Conservation (phyloP, 208 protist genomes). For the Leptomonas pyrrhocoris region DNA sequence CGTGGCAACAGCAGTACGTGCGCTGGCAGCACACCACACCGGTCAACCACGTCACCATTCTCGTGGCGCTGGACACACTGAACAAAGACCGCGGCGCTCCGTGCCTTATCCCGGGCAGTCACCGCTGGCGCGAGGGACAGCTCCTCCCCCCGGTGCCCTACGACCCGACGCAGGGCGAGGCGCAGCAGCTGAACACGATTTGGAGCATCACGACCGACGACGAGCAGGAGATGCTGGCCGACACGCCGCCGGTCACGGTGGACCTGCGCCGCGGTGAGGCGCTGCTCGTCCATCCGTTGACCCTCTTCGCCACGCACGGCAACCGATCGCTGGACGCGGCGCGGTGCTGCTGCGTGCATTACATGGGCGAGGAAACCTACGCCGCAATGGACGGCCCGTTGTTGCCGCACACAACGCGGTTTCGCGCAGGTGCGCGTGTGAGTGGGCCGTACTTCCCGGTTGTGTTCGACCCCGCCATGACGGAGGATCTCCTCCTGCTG, state of each 20-base stretch:
- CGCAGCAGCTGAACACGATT: slow-evolving; percentile 84
- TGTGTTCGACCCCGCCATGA: slow-evolving; percentile 84
- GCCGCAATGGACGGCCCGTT: slow-evolving; percentile 65
- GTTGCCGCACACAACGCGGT: slow-evolving; percentile 76
- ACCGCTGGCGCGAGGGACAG: slow-evolving; percentile 78
- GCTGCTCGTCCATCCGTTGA: slow-evolving; percentile 80
- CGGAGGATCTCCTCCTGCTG: slow-evolving; percentile 69
- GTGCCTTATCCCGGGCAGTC: slow-evolving; percentile 82
- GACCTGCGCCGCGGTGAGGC: slow-evolving; percentile 80
- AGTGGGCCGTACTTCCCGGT: slow-evolving; percentile 76
- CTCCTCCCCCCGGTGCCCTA: slow-evolving; percentile 75
- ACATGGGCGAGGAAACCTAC: slow-evolving; percentile 65
- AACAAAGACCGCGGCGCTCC: slow-evolving; percentile 85
- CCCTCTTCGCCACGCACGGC: slow-evolving; percentile 78
- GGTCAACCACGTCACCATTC: slow-evolving; percentile 72
- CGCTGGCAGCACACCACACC: slow-evolving; percentile 82
- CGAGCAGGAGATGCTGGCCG: slow-evolving; percentile 81
- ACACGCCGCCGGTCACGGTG: slow-evolving; percentile 77
- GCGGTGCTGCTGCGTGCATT: slow-evolving; percentile 77
- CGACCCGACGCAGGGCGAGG: slow-evolving; percentile 66
- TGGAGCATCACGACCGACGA: slow-evolving; percentile 80
- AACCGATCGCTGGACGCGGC: slow-evolving; percentile 70
- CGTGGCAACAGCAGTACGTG: slow-evolving; percentile 87
- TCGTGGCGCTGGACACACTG: slow-evolving; percentile 81
- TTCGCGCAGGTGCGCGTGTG: slow-evolving; percentile 61